These are phyloP conservation scores for Pouteria campechiana DNA, from an alignment of 179 eudicot genomes.

Conservation along the genomic window DNA sequence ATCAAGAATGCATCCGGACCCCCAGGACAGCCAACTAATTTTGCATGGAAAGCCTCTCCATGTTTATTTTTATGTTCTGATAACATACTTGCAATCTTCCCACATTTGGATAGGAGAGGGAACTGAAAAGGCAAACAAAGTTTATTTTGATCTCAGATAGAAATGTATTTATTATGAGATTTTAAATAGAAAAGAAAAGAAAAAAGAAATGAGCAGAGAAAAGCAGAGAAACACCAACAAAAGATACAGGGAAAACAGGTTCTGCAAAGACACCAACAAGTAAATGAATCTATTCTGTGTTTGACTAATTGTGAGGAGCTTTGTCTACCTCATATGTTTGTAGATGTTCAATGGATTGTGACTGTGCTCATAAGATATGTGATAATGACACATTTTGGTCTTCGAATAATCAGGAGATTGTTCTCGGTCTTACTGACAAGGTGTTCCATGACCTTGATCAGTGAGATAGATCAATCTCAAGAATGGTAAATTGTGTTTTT, in stretches of 20 bases:
- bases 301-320: background rate
- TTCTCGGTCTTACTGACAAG: too few species aligned
- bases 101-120: slow-evolving; percentile 81
- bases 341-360: too few species aligned
- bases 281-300: background rate
- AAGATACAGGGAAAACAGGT: too few species aligned
- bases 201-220: background rate
- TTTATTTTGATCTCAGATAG: too few species aligned
- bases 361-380: too few species aligned
- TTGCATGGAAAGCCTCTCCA: slow-evolving; percentile 13
- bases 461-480: too few species aligned
- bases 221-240: background rate
- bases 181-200: background rate
- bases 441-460: too few species aligned
- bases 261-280: background rate
- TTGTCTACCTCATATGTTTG: too few species aligned
- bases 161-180: background rate
- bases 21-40: slow-evolving; percentile 66
- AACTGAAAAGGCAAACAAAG: slow-evolving; percentile 32
- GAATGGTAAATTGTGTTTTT: too few species aligned
- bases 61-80: slow-evolving; percentile 24
- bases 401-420: too few species aligned
- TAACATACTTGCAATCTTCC: slow-evolving; percentile 48
- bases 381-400: too few species aligned
- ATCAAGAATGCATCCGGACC: slow-evolving; percentile 59